Evolutionary conservation across 495 filamentous ascomycete genomes (phyloP).

Genomic region (Penicillium tannophilum): DNA sequence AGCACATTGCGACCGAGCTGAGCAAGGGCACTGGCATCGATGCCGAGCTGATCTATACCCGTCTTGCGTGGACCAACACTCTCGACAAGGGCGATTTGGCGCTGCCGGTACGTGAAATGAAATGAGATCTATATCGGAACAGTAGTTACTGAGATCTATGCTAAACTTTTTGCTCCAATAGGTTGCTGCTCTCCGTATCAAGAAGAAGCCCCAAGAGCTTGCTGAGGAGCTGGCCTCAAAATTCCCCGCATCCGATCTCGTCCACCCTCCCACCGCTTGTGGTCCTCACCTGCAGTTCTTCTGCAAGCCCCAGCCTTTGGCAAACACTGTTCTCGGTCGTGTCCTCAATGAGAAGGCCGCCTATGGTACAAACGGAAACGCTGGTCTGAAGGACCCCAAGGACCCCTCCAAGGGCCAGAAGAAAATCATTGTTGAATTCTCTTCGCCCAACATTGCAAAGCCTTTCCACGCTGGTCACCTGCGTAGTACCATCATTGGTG

Average conservation of each 20-base stretch:
- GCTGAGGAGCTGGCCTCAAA: constrained; percentile 71
- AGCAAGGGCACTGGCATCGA: constrained; percentile 74
- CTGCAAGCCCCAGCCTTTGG: constrained; percentile 63
- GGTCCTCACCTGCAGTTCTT: constrained; percentile 82
- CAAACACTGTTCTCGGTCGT: constrained; percentile 61
- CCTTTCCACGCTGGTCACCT: constrained; percentile 75
- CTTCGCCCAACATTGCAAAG: constrained; percentile 76
- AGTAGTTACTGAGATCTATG: neutral
- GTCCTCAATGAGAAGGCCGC: constrained; percentile 61
- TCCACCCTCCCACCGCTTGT: constrained; percentile 63
- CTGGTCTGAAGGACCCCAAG: constrained; percentile 66
- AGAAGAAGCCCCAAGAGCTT: constrained; percentile 77
- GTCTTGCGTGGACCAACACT: constrained; percentile 77
- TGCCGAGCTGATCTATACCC: constrained; percentile 71
- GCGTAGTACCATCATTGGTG: constrained; percentile 75
- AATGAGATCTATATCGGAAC: neutral
- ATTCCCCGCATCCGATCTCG: constrained; percentile 77
- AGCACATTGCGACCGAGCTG: constrained; percentile 75
- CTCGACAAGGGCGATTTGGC: constrained; percentile 90
- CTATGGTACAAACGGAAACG: constrained; percentile 67
- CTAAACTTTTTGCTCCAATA: constrained; percentile 15
- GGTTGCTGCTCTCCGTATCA: constrained; percentile 75
- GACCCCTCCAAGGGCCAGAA: constrained; percentile 72
- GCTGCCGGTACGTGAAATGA: constrained; percentile 57
- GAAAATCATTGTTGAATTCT: constrained; percentile 72